Conservation (phyloP, 2,329 filamentous ascomycete species). For the Paramyrothecium sp. region DNA sequence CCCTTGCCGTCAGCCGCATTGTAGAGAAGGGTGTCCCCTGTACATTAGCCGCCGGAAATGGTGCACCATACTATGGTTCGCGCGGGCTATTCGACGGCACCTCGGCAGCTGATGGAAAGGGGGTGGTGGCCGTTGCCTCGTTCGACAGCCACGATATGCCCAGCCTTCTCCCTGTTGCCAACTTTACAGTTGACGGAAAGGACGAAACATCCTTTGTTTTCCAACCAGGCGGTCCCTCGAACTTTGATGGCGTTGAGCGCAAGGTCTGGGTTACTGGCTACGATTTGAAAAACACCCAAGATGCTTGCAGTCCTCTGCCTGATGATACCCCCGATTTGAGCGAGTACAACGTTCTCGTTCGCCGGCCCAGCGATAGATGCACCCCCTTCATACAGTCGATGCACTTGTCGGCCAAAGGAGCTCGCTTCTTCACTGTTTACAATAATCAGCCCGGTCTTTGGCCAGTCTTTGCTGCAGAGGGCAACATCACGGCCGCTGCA, state of each 20-base stretch:
- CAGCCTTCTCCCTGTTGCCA: conserved; percentile 31
- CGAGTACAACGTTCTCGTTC: conserved; percentile 51
- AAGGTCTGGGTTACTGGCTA: neutral
- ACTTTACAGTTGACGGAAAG: conserved; percentile 28
- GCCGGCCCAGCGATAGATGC: conserved; percentile 24
- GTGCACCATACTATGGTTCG: neutral
- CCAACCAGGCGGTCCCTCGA: neutral
- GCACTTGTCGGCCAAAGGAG: conserved; percentile 46
- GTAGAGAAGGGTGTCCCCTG: neutral
- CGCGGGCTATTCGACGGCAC: neutral
- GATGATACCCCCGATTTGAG: conserved; percentile 50
- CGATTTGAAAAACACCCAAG: neutral
- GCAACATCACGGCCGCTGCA: neutral
- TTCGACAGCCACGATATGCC: conserved; percentile 39
- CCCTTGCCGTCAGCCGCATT: neutral
- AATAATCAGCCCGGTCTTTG: conserved; percentile 26
- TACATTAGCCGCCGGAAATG: neutral
- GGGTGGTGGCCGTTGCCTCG: conserved; percentile 42
- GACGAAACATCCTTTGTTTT: neutral
- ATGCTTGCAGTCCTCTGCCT: conserved; percentile 26
- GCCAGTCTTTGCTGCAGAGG: neutral
- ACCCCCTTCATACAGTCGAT: neutral
- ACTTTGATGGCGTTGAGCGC: neutral
- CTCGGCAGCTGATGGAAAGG: conserved; percentile 35
- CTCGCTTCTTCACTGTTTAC: conserved; percentile 54